These are phyloP conservation scores for Rubroboletus pulcherrimus DNA, from an alignment of 768 basidiomycete genomes.

Conservation along the genomic window DNA sequence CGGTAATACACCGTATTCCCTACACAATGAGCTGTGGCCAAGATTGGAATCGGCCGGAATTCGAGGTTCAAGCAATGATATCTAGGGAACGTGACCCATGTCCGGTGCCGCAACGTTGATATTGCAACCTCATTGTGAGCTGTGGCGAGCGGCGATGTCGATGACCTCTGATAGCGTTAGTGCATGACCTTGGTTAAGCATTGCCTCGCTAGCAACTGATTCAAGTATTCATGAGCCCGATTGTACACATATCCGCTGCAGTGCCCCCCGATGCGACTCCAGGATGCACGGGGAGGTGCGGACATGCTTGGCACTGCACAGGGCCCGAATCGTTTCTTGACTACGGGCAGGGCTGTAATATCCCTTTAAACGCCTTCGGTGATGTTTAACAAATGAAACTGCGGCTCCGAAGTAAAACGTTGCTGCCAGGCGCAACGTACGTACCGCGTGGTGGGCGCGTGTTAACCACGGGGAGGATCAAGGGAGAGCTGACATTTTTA, in stretches of 20 bases:
- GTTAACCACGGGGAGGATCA: conserved; percentile 20
- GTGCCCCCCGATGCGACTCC: conserved; percentile 5
- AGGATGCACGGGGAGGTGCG: conserved; percentile 4
- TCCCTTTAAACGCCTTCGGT: background rate
- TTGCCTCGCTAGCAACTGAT: conserved; percentile 1
- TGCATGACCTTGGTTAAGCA: background rate
- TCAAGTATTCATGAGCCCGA: background rate
- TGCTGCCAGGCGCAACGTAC: conserved; percentile 12
- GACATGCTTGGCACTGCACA: conserved; percentile 7
- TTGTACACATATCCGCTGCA: conserved; percentile 4
- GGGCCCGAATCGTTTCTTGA: conserved; percentile 18
- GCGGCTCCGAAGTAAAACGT: conserved; percentile 19
- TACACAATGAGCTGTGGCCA: background rate
- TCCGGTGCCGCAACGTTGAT: background rate
- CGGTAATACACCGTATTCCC: background rate
- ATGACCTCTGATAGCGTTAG: background rate
- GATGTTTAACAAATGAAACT: conserved; percentile 8
- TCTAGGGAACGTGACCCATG: background rate
- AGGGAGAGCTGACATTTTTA: background rate
- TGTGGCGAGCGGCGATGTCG: background rate
- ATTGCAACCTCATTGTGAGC: background rate
- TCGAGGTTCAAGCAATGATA: background rate
- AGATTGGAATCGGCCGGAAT: background rate
- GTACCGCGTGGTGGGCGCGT: conserved; percentile 9
- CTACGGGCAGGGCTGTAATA: background rate